Base-by-base conservation (phyloP, 208 protist genomes). In the Phytomonas francai region DNA sequence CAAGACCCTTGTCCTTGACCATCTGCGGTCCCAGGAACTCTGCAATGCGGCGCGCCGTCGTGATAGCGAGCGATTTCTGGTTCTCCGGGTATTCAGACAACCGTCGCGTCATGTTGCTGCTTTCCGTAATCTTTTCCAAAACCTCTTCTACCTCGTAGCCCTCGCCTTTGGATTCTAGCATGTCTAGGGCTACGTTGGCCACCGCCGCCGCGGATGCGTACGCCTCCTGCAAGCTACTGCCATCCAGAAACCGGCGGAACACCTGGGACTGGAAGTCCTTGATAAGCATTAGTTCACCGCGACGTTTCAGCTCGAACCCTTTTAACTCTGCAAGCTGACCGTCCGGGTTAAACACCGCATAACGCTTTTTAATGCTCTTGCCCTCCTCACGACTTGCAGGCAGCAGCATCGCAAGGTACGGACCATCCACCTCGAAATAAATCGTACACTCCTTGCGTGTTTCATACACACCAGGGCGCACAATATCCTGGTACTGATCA, bases 251-350 rank as follows among this genome's bases (percentile, higher is more conserved):
- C 11, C 81, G 70, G 34, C 84, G 65, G 84, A 99, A 99, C 1
- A 98, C 87, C 63, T 98, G 79, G 11, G 86, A 88, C 80, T 99
- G 98, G 80, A 99, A 99, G 58, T 98, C 86, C 73, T 99, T 99
- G 81, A 99, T 98, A 27, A 99, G 79, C 83, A 98, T 93, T 32
- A 99, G 89, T 87, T 99, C 99, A n/a, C 99, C 99, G 70, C 99
- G 89, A 39, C 99, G 93, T 84, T 99, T 99, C n/a, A 99, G 77
- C 85, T 99, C 99, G 76, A 99, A 99, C 6, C 99, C 99, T 76
- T 99, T 99, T 3, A 99, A 87, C 82, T 99, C 99, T 14, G 97
- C 95, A n/a, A 99, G 79, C 31, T 76, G 67, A 28, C 98, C 97
- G 68, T 99, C 88, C 1, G 88, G 75, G 77, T 99, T 95, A 83